Conservation (phyloP, 2,329 filamentous ascomycete species). For the Trichoderma sp. region DNA sequence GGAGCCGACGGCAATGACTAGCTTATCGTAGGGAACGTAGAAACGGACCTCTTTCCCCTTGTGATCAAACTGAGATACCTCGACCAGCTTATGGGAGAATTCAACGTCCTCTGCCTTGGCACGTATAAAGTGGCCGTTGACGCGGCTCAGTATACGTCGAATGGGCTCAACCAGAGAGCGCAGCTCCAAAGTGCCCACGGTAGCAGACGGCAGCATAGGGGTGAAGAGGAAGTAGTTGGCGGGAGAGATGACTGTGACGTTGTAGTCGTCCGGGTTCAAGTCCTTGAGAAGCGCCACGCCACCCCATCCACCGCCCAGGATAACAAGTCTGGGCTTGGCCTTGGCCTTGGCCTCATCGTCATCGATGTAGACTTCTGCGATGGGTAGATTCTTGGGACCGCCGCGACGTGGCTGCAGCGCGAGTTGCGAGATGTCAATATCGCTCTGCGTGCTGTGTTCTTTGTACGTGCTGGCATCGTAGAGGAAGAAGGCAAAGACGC, state of each 20-base stretch:
- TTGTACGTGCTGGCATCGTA: constrained; percentile 93
- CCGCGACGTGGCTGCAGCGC: constrained; percentile 79
- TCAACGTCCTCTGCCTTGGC: constrained; percentile 85
- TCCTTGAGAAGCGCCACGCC: constrained; percentile 89
- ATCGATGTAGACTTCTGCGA: constrained; percentile 82
- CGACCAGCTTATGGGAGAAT: constrained; percentile 86
- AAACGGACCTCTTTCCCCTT: constrained; percentile 74
- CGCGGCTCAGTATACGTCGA: constrained; percentile 72
- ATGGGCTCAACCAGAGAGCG: constrained; percentile 92
- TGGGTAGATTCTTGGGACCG: constrained; percentile 92
- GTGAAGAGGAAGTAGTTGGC: constrained; percentile 98
- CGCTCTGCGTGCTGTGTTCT: constrained; percentile 62
- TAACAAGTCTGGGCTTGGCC: constrained; percentile 88
- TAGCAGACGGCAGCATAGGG: constrained; percentile 95
- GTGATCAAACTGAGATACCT: constrained; percentile 71
- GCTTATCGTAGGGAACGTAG: constrained; percentile 96
- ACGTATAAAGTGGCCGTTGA: constrained; percentile 86
- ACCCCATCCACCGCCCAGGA: constrained; percentile 93
- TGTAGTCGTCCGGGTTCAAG: constrained; percentile 85
- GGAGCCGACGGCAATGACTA: constrained; percentile 88
- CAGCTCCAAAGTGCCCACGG: constrained; percentile 89
- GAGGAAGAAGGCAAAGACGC: constrained; percentile 81
- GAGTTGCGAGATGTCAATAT: constrained; percentile 79
- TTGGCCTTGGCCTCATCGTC: constrained; percentile 80
- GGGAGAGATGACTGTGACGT: constrained; percentile 91